Conservation (phyloP, 495 filamentous ascomycete species). For the Aspergillus carlsbadensis region DNA sequence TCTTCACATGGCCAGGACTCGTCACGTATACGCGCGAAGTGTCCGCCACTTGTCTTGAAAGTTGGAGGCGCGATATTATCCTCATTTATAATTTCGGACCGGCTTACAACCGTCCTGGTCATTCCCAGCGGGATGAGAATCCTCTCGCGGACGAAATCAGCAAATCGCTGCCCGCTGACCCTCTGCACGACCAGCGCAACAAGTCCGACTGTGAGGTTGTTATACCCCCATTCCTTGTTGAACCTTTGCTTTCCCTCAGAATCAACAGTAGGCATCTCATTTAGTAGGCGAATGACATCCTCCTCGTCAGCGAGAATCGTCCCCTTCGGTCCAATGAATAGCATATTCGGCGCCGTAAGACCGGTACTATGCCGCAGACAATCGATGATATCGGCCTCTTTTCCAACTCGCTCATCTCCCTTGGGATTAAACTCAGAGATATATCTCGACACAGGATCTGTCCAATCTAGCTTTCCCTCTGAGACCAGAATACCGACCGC, state of each 20-base stretch:
- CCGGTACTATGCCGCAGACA: conserved; percentile 47
- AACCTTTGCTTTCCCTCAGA: conserved; percentile 21
- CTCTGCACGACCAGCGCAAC: conserved; percentile 40
- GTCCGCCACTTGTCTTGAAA: conserved; percentile 5
- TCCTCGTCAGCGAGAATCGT: conserved; percentile 11
- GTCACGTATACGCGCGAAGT: neutral
- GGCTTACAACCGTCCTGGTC: conserved; percentile 12
- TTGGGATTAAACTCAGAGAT: conserved; percentile 25
- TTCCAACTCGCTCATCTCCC: conserved; percentile 15
- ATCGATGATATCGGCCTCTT: conserved; percentile 45
- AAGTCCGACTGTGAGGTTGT: conserved; percentile 46
- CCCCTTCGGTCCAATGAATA: conserved; percentile 18
- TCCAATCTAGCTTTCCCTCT: conserved; percentile 25
- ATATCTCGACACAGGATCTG: conserved; percentile 17
- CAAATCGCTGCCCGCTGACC: conserved; percentile 38
- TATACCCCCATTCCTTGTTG: conserved; percentile 36
- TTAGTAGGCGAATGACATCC: conserved; percentile 26
- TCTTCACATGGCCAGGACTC: conserved; percentile 15
- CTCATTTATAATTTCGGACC: conserved; percentile 3
- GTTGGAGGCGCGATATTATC: conserved; percentile 15
- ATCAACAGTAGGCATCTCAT: conserved; percentile 27
- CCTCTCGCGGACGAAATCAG: conserved; percentile 35
- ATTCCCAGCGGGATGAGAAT: conserved; percentile 43
- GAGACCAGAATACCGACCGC: conserved; percentile 34
- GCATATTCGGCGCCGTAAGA: conserved; percentile 28